Conservation (phyloP, 2,329 filamentous ascomycete genomes). For the Colletotrichum spaethianum region DNA sequence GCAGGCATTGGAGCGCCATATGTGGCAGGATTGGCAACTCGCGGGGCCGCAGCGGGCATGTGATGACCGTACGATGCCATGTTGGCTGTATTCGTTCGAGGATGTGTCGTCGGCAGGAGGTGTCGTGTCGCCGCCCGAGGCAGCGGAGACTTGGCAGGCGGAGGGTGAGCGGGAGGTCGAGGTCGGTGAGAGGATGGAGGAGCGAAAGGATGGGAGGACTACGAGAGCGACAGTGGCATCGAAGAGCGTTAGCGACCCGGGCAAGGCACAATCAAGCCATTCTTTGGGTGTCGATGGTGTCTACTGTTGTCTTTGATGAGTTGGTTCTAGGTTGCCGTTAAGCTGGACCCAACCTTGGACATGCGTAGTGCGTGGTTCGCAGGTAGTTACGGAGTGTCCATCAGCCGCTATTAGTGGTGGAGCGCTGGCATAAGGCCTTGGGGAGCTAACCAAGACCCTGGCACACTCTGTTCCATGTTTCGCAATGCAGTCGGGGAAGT, state of each 20-base stretch:
- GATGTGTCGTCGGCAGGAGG: constrained; percentile 7
- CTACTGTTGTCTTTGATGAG: constrained; percentile 31
- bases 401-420: constrained; percentile 40
- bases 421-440: constrained; percentile 37
- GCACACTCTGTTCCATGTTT: constrained; percentile 40
- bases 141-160: constrained; percentile 15
- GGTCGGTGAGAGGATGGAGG: constrained; percentile 23
- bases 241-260: constrained; percentile 36
- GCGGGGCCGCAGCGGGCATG: constrained; percentile 37
- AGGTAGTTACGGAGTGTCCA: constrained; percentile 30
- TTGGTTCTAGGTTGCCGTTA: constrained; percentile 36
- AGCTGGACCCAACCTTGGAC: constrained; percentile 35
- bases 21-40: constrained; percentile 54
- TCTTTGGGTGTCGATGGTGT: constrained; percentile 33
- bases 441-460: constrained; percentile 39
- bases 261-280: constrained; percentile 36
- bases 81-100: not conserved
- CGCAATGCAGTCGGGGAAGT: constrained; percentile 41
- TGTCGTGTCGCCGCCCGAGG: constrained; percentile 18
- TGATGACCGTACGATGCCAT: constrained; percentile 42
- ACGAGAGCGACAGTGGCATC: constrained; percentile 27
- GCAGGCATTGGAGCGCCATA: constrained; percentile 61
- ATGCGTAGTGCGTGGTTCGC: constrained; percentile 20
- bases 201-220: constrained; percentile 10
- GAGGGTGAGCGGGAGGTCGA: constrained; percentile 29